Evolutionary conservation across 352 stramenopile species (phyloP), one percentile per base, ranked within the genome.

Genomic region (Aphanomyces stellatus): DNA sequence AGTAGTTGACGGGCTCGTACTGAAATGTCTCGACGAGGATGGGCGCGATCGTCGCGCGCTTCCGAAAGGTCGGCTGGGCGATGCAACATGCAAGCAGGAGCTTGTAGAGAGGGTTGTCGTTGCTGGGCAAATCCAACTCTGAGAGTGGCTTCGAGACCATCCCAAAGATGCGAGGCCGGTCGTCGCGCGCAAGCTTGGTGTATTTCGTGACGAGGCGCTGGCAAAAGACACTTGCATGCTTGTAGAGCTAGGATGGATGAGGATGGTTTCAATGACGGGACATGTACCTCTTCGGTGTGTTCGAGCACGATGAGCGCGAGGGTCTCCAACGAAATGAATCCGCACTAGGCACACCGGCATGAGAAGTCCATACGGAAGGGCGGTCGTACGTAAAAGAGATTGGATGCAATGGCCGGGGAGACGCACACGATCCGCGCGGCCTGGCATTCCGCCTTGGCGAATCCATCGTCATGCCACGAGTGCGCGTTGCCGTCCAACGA

Each of bases 231-330:
- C 40, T 19, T 0, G 48, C n/a, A 19, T 3, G 7, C n/a, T 4
- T 22, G 34, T 57, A 57, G 4, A 67, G 57, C 60, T 67, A 67
- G 3, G 22, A 48, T 34, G 1, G 15, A n/a, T 30, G 31, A 25
- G 7, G 10, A 33, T 13, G 25, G 33, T 43, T 43, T n/a, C 22
- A 48, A 24, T 43, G 25, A 37, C 13, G 10, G 17, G 37, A 62
- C 19, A 51, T 90, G 75, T 25, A 92, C 79, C 25, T 88, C 65
- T 57, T 94, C 83, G 19, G 75, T 85, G 34, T 73, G 71, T 56
- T 94, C 81, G 17, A 92, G 65, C 5, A 88, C 77, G 25, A 94
- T 31, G 7, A 90, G 53, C 7, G 57, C 65, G 17, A 93, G 70
- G 11, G 76, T 33, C 7, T 31, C n/a, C 0, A 84, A 51, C 7